Base-by-base conservation (phyloP, 176 grass and related monocot genomes). In the Avena sativa region DNA sequence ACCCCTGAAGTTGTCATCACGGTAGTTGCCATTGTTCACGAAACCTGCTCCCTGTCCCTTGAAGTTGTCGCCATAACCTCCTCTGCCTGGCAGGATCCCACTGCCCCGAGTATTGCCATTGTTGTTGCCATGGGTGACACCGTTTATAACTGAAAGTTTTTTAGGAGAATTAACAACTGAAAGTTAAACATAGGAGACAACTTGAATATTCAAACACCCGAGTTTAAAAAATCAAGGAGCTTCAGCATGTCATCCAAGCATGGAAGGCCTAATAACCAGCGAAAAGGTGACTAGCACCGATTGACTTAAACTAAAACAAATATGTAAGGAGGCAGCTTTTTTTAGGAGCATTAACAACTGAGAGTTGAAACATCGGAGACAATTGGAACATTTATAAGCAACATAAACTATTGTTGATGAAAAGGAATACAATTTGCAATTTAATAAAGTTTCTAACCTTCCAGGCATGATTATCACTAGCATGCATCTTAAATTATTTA, bases 131-230 rank as follows among this genome's bases (percentile, higher is more conserved):
- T 30, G 91, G 53, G 85, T 88, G 55, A 87, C 25, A 3, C 86
- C 71, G 66, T 89, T 91, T 15, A 92, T 86, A 87, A 91, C 93
- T 97, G 89, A 56, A 87, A 89, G 51, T 6, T 8, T 53, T 70
- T 52, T 23, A 17, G 25, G 73, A 10, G 25, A 76, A 90, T 97
- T 88, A 15, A 92, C 86, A 87, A 90, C 91, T 95, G 89, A 55
- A 85, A 87, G 51, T 11, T 6, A 78, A 83, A 48, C 16, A 62
- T 6, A 74, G 4, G 8, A 4, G 2, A n/a, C 17, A 81, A 52
- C 4, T 36, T 23, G 10, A 43, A 49, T 26, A 71, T 67, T 84
- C 51, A 84, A 52, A 52, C 80, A 51, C 36, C 19, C 19, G 15
- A 57, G 26, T 55, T 28, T 19, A 34, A 76, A 12, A 55, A 76